Percentiles rank a stretch among this genome's conserved stretches.
These are phyloP conservation scores for Grammothele lineata DNA, from an alignment of 768 basidiomycete genomes.

Conservation along the genomic window DNA sequence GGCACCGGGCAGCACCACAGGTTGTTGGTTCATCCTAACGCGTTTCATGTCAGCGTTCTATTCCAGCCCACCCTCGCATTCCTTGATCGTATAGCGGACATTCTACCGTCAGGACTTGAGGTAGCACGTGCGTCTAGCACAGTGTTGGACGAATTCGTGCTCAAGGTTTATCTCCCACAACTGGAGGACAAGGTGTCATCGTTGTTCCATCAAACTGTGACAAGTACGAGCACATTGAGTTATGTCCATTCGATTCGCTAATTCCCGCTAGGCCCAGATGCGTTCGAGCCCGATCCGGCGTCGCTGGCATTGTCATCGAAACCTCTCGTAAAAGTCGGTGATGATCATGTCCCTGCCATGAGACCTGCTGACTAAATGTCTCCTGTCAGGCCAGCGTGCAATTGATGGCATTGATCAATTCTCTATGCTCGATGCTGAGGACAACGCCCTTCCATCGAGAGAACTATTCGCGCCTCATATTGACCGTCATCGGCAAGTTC, in stretches of 20 bases:
- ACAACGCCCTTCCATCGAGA: slow-evolving; percentile 93
- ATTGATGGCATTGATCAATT: slow-evolving; percentile 86
- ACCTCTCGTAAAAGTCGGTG: slow-evolving; percentile 71
- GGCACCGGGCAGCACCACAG: slow-evolving; percentile 79
- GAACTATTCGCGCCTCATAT: slow-evolving; percentile 89
- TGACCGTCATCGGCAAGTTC: slow-evolving; percentile 92
- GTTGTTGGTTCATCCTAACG: slow-evolving; percentile 82
- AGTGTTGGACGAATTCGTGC: slow-evolving; percentile 88
- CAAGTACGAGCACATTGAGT: slow-evolving; percentile 42
- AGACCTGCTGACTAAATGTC: slow-evolving; percentile 84
- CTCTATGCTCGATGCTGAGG: slow-evolving; percentile 85
- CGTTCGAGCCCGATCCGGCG: slow-evolving; percentile 78
- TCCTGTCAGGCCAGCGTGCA: slow-evolving; percentile 67
- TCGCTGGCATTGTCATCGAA: slow-evolving; percentile 61
- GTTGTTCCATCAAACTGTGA: slow-evolving; percentile 82
- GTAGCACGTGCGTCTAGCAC: slow-evolving; percentile 60
- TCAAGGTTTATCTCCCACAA: slow-evolving; percentile 90
- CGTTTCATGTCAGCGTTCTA: slow-evolving; percentile 91
- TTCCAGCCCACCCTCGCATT: slow-evolving; percentile 92
- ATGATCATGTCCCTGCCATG: slow-evolving; percentile 4
- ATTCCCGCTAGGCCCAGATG: slow-evolving; percentile 59
- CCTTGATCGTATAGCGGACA: slow-evolving; percentile 63
- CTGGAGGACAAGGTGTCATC: slow-evolving; percentile 89
- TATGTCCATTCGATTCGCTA: neutral
- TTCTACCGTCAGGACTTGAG: slow-evolving; percentile 71